Evolutionary conservation across 169 alveolate species (phyloP).

Genomic region (Cryptosporidium andersoni): DNA sequence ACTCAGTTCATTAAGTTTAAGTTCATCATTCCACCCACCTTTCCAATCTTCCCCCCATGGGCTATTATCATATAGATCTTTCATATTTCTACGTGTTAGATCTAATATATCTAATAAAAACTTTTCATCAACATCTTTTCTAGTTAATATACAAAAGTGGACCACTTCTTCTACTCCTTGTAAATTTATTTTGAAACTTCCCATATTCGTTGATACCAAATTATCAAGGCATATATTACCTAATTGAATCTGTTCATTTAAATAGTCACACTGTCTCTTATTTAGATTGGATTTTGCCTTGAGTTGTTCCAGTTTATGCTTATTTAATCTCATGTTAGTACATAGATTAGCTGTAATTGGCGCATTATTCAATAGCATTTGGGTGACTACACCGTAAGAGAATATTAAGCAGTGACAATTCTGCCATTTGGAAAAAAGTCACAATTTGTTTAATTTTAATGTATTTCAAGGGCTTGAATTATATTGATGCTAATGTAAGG

Average conservation of each 20-base stretch:
- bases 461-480: too few species aligned
- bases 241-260: neutral
- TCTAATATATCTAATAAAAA: constrained; percentile 21
- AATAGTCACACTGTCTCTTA: neutral
- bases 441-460: too few species aligned
- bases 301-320: neutral
- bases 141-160: neutral
- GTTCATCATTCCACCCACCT: constrained; percentile 38
- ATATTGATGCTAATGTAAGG: too few species aligned
- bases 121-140: constrained; percentile 5
- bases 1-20: constrained; percentile 24
- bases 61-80: constrained; percentile 41
- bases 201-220: too few species aligned
- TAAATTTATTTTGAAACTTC: neutral
- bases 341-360: too few species aligned
- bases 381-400: too few species aligned
- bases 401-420: too few species aligned
- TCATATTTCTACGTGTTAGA: constrained; percentile 62
- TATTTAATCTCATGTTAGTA: too few species aligned
- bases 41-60: constrained; percentile 71
- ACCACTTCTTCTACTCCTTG: too few species aligned
- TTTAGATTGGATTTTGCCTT: neutral
- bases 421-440: too few species aligned
- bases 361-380: too few species aligned
- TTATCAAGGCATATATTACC: too few species aligned